phyloP scores from a whole-genome alignment of 2,329 filamentous ascomycete species.

The Diaporthe caulivora region DNA sequence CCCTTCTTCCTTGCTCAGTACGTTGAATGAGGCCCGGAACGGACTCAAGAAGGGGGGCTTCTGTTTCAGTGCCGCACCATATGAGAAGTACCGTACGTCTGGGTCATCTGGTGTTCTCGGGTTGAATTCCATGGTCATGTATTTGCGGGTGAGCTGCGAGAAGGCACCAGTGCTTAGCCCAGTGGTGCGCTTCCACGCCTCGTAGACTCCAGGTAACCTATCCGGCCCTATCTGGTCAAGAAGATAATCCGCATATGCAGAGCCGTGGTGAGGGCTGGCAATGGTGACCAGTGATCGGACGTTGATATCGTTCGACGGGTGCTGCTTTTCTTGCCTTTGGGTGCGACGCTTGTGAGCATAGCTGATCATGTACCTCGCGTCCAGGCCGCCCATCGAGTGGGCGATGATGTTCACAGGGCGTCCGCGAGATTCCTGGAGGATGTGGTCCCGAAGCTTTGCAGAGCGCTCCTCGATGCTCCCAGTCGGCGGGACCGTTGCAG shows the following conservation, averaged over 20 bases:
- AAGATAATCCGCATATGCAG: slow-evolving; percentile 66
- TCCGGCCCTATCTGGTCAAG: slow-evolving; percentile 60
- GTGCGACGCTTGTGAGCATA: slow-evolving; percentile 56
- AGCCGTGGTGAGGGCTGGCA: slow-evolving; percentile 68
- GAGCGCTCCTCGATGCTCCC: slow-evolving; percentile 72
- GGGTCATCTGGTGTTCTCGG: slow-evolving; percentile 65
- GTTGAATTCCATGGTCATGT: slow-evolving; percentile 72
- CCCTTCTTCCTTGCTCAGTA: slow-evolving; percentile 66
- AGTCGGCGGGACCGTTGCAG: slow-evolving; percentile 71
- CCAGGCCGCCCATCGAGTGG: slow-evolving; percentile 77
- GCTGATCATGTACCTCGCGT: slow-evolving; percentile 75
- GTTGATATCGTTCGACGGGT: slow-evolving; percentile 50
- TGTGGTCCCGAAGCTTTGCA: slow-evolving; percentile 66
- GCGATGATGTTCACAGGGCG: slow-evolving; percentile 81
- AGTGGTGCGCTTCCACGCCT: slow-evolving; percentile 59
- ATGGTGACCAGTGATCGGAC: slow-evolving; percentile 67
- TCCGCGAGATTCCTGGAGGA: slow-evolving; percentile 59
- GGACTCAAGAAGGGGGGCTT: slow-evolving; percentile 74
- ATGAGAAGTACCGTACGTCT: slow-evolving; percentile 71
- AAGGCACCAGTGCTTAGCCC: slow-evolving; percentile 72
- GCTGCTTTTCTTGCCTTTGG: slow-evolving; percentile 13
- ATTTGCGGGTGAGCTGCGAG: slow-evolving; percentile 68
- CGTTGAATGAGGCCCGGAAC: slow-evolving; percentile 65
- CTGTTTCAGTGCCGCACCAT: slow-evolving; percentile 63
- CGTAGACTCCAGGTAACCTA: slow-evolving; percentile 67